Conservation (phyloP, 139 green algal species). For the Chlamydomonas urium region DNA sequence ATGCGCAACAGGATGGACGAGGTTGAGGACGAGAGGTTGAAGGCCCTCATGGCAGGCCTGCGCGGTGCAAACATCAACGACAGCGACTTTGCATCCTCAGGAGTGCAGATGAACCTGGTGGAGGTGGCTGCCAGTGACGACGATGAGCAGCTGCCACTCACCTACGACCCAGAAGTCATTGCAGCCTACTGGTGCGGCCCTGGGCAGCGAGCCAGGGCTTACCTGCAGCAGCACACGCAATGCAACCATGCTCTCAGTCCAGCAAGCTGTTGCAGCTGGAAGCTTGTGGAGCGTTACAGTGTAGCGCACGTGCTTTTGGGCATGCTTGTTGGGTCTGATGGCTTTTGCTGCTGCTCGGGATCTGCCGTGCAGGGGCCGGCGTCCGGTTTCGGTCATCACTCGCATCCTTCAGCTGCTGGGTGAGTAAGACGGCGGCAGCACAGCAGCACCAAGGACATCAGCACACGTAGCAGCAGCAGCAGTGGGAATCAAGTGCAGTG, state of each 20-base stretch:
- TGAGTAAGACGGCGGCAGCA: no score
- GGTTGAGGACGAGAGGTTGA: slow-evolving; percentile 4
- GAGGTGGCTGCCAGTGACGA: slow-evolving; percentile 21
- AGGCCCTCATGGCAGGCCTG: slow-evolving; percentile 39
- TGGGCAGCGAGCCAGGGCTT: not conserved
- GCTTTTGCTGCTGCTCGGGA: no score
- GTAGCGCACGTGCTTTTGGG: no score
- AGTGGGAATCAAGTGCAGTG: no score
- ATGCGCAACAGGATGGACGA: slow-evolving; percentile 19
- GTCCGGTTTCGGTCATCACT: slow-evolving; percentile 76
- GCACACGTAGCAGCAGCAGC: no score
- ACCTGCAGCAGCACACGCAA: not conserved
- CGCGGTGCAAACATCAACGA: slow-evolving; percentile 74
- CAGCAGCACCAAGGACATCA: no score
- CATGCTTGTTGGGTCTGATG: no score
- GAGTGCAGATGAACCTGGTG: slow-evolving; percentile 72
- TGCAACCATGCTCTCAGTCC: not conserved
- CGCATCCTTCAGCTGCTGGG: slow-evolving; percentile 84
- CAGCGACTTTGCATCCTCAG: slow-evolving; percentile 72
- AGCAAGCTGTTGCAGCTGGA: no score
- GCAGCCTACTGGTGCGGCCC: slow-evolving; percentile 71
- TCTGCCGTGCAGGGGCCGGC: slow-evolving; percentile 17
- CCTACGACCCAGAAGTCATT: slow-evolving; percentile 87
- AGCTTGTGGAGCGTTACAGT: no score
- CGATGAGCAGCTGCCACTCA: slow-evolving; percentile 50